Evolutionary conservation across 2,329 filamentous ascomycete species (phyloP), one percentile per base, ranked within the genome.

Genomic region (Botrytis fabae): DNA sequence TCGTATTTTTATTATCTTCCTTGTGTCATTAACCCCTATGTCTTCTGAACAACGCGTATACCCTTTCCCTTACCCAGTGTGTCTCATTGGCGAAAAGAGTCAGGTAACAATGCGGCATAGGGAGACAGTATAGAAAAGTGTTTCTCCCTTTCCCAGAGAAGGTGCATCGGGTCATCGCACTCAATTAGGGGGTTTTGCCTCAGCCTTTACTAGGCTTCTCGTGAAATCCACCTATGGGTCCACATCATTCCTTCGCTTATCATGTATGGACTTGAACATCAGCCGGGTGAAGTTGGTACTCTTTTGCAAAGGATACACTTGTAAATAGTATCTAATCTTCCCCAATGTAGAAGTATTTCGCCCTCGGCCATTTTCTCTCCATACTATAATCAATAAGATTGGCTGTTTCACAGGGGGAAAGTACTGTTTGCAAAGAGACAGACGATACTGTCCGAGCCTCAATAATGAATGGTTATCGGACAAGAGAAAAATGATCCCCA

Each of bases 111-210:
- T 1, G n/a, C 1, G 14, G 14, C 25, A 54, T 8, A 3, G 3
- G 6, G 2, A 28, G 14, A 18, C 0, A 8, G n/a, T 18, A 57
- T 18, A 28, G 7, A 9, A 18, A 28, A 57, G 5, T 0, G 0
- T 18, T 8, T 2, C 2, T 57, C 12, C n/a, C 0, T 2, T 18
- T 28, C 0, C 14, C n/a, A 16, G 3, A 28, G 2, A 28, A 2
- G 3, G 2, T 57, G 2, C 12, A 54, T 57, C 51, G 7, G n/a
- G 0, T 18, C 14, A 57, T 18, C 6, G 22, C 6, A 14, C n/a
- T 12, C 6, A 28, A 9, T 8, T 14, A 28, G 5, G 14, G 18
- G 28, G 1, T n/a, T 6, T 51, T 0, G 1, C 18, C 14, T 1
- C 14, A 57, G 28, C 2, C 18, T 57, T 7, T 28, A 57, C n/a